Evolutionary conservation across 176 grass and related monocot species (phyloP).

Genomic region (Aegilops sharonensis): DNA sequence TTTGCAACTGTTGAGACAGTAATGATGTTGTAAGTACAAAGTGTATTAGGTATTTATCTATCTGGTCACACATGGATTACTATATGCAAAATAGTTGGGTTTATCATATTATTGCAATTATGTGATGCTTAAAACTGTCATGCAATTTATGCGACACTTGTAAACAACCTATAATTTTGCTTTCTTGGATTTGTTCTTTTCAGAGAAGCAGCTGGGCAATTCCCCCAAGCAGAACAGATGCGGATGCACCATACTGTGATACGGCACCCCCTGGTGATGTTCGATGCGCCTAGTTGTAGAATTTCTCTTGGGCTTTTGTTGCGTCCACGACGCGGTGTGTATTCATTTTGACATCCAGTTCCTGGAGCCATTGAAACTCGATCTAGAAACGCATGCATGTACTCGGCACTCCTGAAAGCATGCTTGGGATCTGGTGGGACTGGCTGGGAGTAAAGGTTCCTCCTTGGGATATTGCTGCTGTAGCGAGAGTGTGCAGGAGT

Average conservation of each 20-base stretch:
- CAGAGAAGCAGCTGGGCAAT: slow-evolving; percentile 68
- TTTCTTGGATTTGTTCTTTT: slow-evolving; percentile 6
- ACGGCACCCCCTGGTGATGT: slow-evolving; percentile 12
- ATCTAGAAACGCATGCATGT: slow-evolving; percentile 8
- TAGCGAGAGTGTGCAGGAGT: slow-evolving; percentile 7
- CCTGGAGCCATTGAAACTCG: slow-evolving; percentile 27
- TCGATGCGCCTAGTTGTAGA: slow-evolving; percentile 40
- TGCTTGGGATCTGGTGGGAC: background rate
- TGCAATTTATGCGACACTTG: background rate
- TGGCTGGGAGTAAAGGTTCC: slow-evolving; percentile 29
- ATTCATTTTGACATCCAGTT: slow-evolving; percentile 54
- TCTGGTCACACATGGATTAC: background rate
- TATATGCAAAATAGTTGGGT: background rate
- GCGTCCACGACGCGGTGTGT: slow-evolving; percentile 34
- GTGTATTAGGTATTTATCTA: background rate
- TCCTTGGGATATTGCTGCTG: slow-evolving; percentile 15
- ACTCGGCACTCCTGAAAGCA: slow-evolving; percentile 10
- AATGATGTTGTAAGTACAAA: background rate
- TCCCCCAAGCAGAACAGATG: slow-evolving; percentile 65
- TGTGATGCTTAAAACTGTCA: background rate
- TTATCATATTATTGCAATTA: background rate
- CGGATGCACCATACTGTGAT: slow-evolving; percentile 75
- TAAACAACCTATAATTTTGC: slow-evolving; percentile 7
- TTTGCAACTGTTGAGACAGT: background rate
- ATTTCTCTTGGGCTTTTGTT: slow-evolving; percentile 31